Evolutionary conservation across 2,329 filamentous ascomycete species (phyloP), one percentile per base, ranked within the genome.

Genomic region (Myriosclerotinia curreyana): DNA sequence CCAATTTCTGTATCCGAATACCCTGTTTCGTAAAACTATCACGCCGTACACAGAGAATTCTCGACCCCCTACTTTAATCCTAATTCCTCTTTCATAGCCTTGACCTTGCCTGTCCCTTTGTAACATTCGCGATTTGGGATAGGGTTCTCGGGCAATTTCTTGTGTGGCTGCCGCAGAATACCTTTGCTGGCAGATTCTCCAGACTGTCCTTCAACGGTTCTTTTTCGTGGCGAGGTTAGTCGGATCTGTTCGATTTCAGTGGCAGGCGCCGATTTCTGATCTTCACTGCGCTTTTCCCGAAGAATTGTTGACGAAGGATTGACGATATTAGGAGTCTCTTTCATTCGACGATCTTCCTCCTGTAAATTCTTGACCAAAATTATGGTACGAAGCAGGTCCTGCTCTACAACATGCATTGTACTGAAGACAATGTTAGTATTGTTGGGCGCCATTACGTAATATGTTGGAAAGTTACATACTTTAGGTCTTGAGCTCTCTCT

Each of bases 401-500:
- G 42, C 14, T 58, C 20, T 0, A 58, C 9, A 25, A 58, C 20
- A 0, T 8, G 12, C 40, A 58, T 58, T 0, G 28, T 2, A 8
- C 54, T 58, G 14, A 4, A 15, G 12, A 7, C 2, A 58, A 1
- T 12, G 8, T 58, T 8, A 58, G 40, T 34, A 34, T 34, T n/a
- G 11, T 2, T 17, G 2, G 9, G 5, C 11, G 14, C 3, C 1
- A 34, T 8, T 34, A 1, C 9, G 14, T 1, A n/a, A 20, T 0
- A 22, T 5, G 2, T 4, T 46, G 3, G 40, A 7, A 11, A 11
- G 3, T n/a, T 58, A 36, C 42, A 34, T 58, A 58, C 42, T 20
- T 28, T 20, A 48, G 42, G 2, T 58, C 40, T 1, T 20, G 25
- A 22, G 42, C 20, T 25, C 3, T n/a, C n/a, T 36, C 28, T 17